Percentiles rank a stretch among this genome's conserved stretches.
Evolutionary conservation across 768 basidiomycete genomes (phyloP).

Genomic region (Leccinellum rugosiceps): DNA sequence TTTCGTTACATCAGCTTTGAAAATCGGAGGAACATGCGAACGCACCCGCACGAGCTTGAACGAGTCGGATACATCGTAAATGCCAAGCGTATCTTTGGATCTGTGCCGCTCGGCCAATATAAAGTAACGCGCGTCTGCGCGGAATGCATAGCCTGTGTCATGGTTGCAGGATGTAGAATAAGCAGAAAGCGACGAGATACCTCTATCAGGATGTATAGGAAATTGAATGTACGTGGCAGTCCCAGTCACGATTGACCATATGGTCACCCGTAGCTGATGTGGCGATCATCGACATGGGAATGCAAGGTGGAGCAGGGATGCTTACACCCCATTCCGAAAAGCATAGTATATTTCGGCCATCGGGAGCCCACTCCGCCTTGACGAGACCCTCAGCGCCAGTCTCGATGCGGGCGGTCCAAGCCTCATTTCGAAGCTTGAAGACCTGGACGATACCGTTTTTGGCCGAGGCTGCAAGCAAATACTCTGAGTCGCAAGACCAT

Average conservation of each 20-base stretch:
- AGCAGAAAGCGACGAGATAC: slow-evolving; percentile 34
- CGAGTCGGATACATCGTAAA: slow-evolving; percentile 72
- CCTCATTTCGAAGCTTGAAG: slow-evolving; percentile 75
- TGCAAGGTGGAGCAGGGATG: slow-evolving; percentile 16
- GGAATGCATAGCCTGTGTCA: slow-evolving; percentile 67
- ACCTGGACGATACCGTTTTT: slow-evolving; percentile 69
- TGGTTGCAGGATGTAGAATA: background rate
- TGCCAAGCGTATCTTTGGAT: slow-evolving; percentile 81
- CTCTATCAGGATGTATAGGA: slow-evolving; percentile 78
- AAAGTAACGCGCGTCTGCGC: slow-evolving; percentile 79
- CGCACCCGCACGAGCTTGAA: slow-evolving; percentile 72
- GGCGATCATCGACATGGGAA: slow-evolving; percentile 2
- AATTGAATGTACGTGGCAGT: slow-evolving; percentile 81
- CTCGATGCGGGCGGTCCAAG: slow-evolving; percentile 75
- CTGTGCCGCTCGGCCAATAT: slow-evolving; percentile 85
- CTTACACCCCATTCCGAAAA: slow-evolving; percentile 94
- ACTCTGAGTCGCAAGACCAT: slow-evolving; percentile 90
- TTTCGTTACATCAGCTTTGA: slow-evolving; percentile 18
- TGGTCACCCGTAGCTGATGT: slow-evolving; percentile 72
- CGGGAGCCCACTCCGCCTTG: slow-evolving; percentile 88
- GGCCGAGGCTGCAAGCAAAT: slow-evolving; percentile 77
- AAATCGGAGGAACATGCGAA: background rate
- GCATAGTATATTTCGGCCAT: slow-evolving; percentile 77
- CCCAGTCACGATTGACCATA: slow-evolving; percentile 80
- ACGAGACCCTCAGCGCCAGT: slow-evolving; percentile 80